Conservation (phyloP, 331 rosid species). For the Malus hybrid region DNA sequence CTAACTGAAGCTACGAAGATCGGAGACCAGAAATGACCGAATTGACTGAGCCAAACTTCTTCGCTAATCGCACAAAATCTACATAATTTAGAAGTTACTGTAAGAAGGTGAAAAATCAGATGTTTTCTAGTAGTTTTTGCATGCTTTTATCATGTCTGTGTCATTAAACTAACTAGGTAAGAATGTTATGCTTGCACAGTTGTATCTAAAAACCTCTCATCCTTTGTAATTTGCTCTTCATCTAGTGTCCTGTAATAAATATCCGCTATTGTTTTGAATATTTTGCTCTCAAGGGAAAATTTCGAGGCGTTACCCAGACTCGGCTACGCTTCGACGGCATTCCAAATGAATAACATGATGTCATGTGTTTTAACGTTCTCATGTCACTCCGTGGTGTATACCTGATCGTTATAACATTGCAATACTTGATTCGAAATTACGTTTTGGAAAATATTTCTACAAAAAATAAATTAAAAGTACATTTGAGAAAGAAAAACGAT, state of each 20-base stretch:
- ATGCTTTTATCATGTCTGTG: not conserved
- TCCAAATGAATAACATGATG: too few species aligned
- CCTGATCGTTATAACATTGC: too few species aligned
- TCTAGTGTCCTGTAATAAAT: not conserved
- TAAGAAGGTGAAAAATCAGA: not conserved
- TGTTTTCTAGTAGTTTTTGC: not conserved
- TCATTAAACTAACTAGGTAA: not conserved
- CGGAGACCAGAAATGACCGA: slow-evolving; percentile 19
- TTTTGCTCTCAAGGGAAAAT: not conserved
- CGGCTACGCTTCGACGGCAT: too few species aligned
- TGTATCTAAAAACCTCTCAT: too few species aligned
- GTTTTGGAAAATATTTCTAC: not conserved
- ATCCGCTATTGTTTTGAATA: not conserved
- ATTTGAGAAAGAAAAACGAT: not conserved
- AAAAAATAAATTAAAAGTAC: not conserved
- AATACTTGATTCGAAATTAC: too few species aligned
- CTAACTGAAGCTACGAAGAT: slow-evolving; percentile 24
- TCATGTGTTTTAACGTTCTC: too few species aligned
- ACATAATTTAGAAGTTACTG: not conserved
- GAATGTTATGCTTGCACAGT: not conserved
- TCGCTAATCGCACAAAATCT: slow-evolving; percentile 11
- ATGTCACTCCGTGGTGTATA: fast-evolving
- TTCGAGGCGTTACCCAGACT: too few species aligned
- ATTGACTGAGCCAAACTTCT: not conserved
- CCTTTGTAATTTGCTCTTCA: not conserved